phyloP scores from a whole-genome alignment of 257 asterid species.

The Rhazya stricta region DNA sequence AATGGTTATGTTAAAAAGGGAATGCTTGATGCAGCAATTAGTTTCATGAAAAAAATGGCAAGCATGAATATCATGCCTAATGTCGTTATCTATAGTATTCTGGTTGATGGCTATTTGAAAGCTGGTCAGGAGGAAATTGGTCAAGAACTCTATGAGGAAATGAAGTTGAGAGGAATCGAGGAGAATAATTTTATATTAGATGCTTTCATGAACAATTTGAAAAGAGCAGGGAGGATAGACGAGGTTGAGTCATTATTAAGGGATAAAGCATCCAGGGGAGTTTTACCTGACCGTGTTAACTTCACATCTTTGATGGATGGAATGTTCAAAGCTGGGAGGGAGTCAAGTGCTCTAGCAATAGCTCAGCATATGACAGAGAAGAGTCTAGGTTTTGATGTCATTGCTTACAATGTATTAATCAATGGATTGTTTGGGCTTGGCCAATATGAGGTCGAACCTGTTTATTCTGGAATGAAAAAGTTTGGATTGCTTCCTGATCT shows the following conservation, averaged over 20 bases:
- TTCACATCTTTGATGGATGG: slow-evolving; percentile 83
- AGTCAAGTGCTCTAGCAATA: slow-evolving; percentile 61
- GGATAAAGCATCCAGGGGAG: slow-evolving; percentile 46
- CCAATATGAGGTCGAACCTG: slow-evolving; percentile 53
- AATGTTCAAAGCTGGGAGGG: slow-evolving; percentile 73
- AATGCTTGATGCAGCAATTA: slow-evolving; percentile 59
- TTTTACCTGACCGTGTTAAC: slow-evolving; percentile 65
- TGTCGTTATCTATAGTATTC: slow-evolving; percentile 46
- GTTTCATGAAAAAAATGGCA: slow-evolving; percentile 48
- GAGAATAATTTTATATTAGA: slow-evolving; percentile 58
- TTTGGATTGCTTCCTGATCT: slow-evolving; percentile 66
- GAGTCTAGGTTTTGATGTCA: slow-evolving; percentile 55
- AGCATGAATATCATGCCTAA: slow-evolving; percentile 51
- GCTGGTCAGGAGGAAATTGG: slow-evolving; percentile 55
- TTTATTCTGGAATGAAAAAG: slow-evolving; percentile 49
- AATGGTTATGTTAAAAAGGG: slow-evolving; percentile 66
- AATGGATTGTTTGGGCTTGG: slow-evolving; percentile 69
- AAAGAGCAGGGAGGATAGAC: slow-evolving; percentile 51
- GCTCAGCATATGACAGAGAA: slow-evolving; percentile 59
- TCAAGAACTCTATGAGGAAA: slow-evolving; percentile 55
- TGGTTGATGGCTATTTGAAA: slow-evolving; percentile 75
- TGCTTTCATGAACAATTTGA: slow-evolving; percentile 57
- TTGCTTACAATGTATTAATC: slow-evolving; percentile 63
- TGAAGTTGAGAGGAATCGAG: slow-evolving; percentile 52
- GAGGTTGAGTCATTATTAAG: slow-evolving; percentile 59